Evolutionary conservation across 2,329 filamentous ascomycete genomes (phyloP).

Genomic region (Madurella fahalii): DNA sequence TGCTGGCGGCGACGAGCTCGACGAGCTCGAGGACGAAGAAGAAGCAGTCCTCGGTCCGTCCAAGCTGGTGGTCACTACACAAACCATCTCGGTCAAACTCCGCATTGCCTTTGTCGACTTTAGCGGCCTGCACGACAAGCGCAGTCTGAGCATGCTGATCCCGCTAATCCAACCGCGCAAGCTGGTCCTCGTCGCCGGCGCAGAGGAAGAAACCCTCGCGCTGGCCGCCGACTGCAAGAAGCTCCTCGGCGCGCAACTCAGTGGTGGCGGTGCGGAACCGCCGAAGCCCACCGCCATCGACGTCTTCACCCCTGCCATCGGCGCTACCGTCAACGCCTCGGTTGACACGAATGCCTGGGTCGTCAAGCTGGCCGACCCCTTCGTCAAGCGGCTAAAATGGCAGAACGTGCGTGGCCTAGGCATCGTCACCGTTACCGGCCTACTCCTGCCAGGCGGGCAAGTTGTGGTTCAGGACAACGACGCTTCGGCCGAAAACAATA

Average conservation of each 20-base stretch:
- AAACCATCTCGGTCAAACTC: slow-evolving; percentile 64
- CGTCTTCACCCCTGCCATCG: slow-evolving; percentile 78
- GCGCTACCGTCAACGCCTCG: slow-evolving; percentile 75
- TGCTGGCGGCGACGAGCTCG: slow-evolving; percentile 51
- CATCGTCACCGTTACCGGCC: slow-evolving; percentile 87
- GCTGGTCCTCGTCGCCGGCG: slow-evolving; percentile 84
- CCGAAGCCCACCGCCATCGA: slow-evolving; percentile 49
- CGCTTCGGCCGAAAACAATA: slow-evolving; percentile 24
- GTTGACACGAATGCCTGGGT: slow-evolving; percentile 98
- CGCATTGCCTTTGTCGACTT: slow-evolving; percentile 88
- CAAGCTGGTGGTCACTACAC: slow-evolving; percentile 64
- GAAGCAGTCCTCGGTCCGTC: slow-evolving; percentile 61
- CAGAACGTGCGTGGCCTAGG: slow-evolving; percentile 86
- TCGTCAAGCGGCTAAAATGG: slow-evolving; percentile 88
- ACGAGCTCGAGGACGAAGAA: slow-evolving; percentile 54
- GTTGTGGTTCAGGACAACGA: slow-evolving; percentile 47
- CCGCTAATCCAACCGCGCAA: slow-evolving; percentile 92
- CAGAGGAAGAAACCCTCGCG: slow-evolving; percentile 68
- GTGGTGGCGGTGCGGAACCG: slow-evolving; percentile 41
- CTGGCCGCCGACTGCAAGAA: slow-evolving; percentile 78
- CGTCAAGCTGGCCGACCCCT: slow-evolving; percentile 78
- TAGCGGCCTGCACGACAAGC: slow-evolving; percentile 85
- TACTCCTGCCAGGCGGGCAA: slow-evolving; percentile 37
- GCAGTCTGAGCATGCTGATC: slow-evolving; percentile 90
- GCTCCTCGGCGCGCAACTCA: slow-evolving; percentile 48